These are phyloP conservation scores for Cystofilobasidium capitatum DNA, from an alignment of 768 basidiomycete species.

Conservation along the genomic window DNA sequence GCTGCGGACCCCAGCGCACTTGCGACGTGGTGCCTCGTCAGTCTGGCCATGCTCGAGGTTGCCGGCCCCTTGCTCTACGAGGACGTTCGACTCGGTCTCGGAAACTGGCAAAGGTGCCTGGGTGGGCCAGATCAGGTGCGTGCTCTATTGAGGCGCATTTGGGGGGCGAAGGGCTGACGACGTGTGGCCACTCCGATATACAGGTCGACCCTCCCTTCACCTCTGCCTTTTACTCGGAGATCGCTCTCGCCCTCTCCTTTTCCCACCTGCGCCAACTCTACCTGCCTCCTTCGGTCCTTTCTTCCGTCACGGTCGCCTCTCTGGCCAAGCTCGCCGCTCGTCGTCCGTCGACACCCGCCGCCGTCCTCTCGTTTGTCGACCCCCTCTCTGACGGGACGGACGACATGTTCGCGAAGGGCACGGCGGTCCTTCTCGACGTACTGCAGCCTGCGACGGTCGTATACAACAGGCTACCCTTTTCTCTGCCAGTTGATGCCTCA, in stretches of 20 bases:
- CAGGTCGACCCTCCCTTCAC: not conserved
- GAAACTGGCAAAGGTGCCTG: not conserved
- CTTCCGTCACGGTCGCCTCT: not conserved
- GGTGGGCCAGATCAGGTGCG: not conserved
- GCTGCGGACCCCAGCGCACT: not conserved
- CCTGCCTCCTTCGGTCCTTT: not conserved
- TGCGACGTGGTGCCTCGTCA: conserved; percentile 5
- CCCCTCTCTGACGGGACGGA: not conserved
- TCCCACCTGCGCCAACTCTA: not conserved
- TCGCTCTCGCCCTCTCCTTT: not conserved
- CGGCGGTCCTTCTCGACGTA: not conserved
- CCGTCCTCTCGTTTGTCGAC: not conserved
- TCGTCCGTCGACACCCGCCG: not conserved
- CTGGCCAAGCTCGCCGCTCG: not conserved
- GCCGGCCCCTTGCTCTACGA: conserved; percentile 12
- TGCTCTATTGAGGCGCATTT: not conserved
- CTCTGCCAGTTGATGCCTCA: not conserved
- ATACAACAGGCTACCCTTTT: not conserved
- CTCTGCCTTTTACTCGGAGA: not conserved
- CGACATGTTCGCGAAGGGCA: not conserved
- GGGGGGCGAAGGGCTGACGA: not conserved
- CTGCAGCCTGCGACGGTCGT: not conserved
- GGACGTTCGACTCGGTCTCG: not conserved
- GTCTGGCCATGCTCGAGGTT: not conserved
- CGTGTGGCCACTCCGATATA: not conserved